A percentile compares a stretch with the other conserved stretches of the same genome.
These are phyloP conservation scores for Vitis amurensis DNA, from an alignment of 164 flowering plant genomes.

Conservation along the genomic window DNA sequence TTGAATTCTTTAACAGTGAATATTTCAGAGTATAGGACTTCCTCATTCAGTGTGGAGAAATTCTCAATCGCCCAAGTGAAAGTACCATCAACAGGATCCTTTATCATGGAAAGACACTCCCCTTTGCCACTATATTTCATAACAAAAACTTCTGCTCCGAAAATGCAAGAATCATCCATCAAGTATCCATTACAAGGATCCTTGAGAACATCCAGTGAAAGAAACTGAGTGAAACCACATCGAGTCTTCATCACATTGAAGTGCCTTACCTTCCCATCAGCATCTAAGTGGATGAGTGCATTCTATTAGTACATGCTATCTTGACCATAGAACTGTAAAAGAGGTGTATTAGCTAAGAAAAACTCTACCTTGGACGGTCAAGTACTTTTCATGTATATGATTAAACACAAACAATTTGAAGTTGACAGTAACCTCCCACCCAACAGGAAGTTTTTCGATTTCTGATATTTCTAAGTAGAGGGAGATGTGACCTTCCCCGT, in stretches of 20 bases:
- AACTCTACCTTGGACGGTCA: constrained; percentile 14
- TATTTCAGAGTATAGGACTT: neutral
- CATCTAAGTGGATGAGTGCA: no score
- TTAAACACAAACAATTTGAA: constrained; percentile 4
- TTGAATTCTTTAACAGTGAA: neutral
- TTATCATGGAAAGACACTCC: constrained; percentile 4
- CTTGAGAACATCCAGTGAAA: neutral
- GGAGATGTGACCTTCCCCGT: constrained; percentile 7
- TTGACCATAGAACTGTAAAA: no score
- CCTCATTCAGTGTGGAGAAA: neutral
- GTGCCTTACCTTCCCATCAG: no score
- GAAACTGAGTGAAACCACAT: constrained; percentile 6
- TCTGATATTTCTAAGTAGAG: constrained; percentile 7
- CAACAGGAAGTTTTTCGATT: neutral
- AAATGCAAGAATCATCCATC: constrained; percentile 12
- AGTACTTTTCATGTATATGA: constrained; percentile 11
- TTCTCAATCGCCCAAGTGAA: constrained; percentile 10
- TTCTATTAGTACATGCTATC: no score
- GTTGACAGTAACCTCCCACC: constrained; percentile 8
- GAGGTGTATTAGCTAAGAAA: no score
- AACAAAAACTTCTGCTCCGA: constrained; percentile 21
- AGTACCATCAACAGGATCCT: neutral
- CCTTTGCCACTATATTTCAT: neutral
- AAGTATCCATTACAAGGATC: constrained; percentile 12
- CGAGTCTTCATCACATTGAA: neutral